Percentiles rank a stretch among this genome's conserved stretches.
Evolutionary conservation across 192 early-diverging fungal genomes (phyloP).

Genomic region (Dimargaris verticillata): DNA sequence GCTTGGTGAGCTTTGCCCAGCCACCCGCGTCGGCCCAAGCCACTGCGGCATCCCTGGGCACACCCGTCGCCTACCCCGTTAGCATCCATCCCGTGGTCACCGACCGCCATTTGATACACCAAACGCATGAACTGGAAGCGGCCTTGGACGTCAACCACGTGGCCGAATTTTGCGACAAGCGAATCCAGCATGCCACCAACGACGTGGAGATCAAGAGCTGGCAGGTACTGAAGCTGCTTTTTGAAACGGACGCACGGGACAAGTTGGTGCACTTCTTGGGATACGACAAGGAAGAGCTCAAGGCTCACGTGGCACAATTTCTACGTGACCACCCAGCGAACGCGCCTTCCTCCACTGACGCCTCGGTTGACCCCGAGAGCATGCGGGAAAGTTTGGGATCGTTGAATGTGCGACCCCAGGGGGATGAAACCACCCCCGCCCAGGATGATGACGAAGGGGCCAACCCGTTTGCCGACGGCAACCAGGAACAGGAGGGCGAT

Average conservation of each 20-base stretch:
- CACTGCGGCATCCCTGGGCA: constrained; percentile 18
- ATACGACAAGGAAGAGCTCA: constrained; percentile 53
- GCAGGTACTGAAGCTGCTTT: constrained; percentile 70
- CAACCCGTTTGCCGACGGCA: constrained; percentile 17
- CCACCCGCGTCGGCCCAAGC: constrained; percentile 19
- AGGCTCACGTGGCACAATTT: constrained; percentile 39
- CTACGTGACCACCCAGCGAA: constrained; percentile 18
- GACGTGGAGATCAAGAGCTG: constrained; percentile 36
- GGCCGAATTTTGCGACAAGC: constrained; percentile 28
- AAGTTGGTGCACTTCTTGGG: constrained; percentile 79
- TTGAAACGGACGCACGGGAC: constrained; percentile 60
- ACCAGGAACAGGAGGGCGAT: constrained; percentile 11
- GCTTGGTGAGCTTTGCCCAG: constrained; percentile 62
- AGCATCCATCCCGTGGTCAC: constrained; percentile 47
- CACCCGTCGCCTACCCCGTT: constrained; percentile 29
- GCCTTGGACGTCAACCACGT: constrained; percentile 37
- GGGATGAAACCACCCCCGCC: constrained; percentile 11
- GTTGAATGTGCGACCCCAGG: not conserved
- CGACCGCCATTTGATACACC: constrained; percentile 49
- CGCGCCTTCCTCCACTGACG: not conserved
- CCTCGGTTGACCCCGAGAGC: not conserved
- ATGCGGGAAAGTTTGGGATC: too few relatives aligned
- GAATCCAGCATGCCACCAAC: constrained; percentile 19
- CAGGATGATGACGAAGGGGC: constrained; percentile 14
- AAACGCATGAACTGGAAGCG: constrained; percentile 54